Evolutionary conservation across 2,329 filamentous ascomycete species (phyloP), one percentile per base, ranked within the genome.

Genomic region (Fusarium burgessii): DNA sequence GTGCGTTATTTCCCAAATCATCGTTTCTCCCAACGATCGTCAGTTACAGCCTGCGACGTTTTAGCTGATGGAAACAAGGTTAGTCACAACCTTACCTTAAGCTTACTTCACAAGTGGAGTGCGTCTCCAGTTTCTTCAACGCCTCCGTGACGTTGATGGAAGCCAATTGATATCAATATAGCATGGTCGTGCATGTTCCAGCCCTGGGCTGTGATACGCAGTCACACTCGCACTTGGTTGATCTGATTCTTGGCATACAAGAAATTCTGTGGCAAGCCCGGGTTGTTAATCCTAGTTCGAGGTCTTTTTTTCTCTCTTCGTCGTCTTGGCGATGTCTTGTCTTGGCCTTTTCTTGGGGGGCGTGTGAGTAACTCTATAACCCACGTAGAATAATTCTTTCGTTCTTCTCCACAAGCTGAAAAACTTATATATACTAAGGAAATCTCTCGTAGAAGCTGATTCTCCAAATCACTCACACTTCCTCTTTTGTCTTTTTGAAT

Each of bases 231-330:
- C 20, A 49, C 50, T 29, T 23, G 60, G 52, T 66, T 63, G 64
- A 72, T 72, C 68, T 67, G 59, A 57, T 58, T 69, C 68, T 72
- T 72, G 68, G 73, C 70, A 54, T 57, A 54, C 35, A 45, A 46
- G 51, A 57, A 68, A 50, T 66, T 51, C 68, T 58, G 63, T 68
- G 65, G 46, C 36, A 46, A 58, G 63, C 33, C 51, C 50, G 41
- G 64, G 50, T 35, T 54, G 32, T 20, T n/a, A 29, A 33, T 36
- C 56, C 52, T 36, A 25, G 51, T 20, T 25, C 15, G 12, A 47
- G 62, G 29, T 20, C 27, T 20, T 51, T 59, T 45, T 58, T 49
- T 60, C n/a, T 32, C 33, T 40, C 33, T 42, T 64, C 25, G 17
- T 46, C 51, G 42, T 58, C 67, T 70, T 71, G 66, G 66, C 59